Evolutionary conservation across 176 grass and related monocot species (phyloP).

Genomic region (Musa acuminata): DNA sequence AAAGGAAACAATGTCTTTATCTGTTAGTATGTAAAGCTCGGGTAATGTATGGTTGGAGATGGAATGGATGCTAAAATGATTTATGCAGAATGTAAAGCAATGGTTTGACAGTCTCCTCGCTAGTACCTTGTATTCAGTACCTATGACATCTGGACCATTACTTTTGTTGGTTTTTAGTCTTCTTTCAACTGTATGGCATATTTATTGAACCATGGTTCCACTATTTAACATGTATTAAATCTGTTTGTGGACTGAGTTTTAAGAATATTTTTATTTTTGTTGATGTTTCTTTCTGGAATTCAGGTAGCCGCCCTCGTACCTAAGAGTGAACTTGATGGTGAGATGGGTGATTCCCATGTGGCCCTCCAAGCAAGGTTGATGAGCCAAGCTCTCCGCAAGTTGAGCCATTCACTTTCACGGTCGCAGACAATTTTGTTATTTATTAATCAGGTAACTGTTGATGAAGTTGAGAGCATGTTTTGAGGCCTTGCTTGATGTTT

Average conservation of each 20-base stretch:
- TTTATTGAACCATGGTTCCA: neutral
- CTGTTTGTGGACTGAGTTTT: neutral
- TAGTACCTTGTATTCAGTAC: neutral
- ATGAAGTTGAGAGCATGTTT: neutral
- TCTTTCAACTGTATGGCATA: neutral
- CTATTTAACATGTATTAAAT: neutral
- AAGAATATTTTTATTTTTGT: neutral
- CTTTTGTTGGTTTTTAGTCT: neutral
- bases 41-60: no score
- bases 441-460: constrained; percentile 71
- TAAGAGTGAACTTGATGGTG: constrained; percentile 90
- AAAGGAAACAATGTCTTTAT: neutral
- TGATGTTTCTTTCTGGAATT: constrained; percentile 9
- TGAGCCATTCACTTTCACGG: constrained; percentile 83
- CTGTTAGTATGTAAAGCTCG: no score
- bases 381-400: constrained; percentile 92
- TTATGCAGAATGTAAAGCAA: neutral
- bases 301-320: constrained; percentile 96
- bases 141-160: neutral
- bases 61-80: neutral
- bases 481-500: neutral
- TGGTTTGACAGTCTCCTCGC: neutral
- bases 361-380: constrained; percentile 95
- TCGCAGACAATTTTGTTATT: constrained; percentile 85
- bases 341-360: constrained; percentile 96